A percentile compares a stretch with the other conserved stretches of the same genome.
Evolutionary conservation across 176 grass and related monocot species (phyloP).

Genomic region (Pharus latifolius): DNA sequence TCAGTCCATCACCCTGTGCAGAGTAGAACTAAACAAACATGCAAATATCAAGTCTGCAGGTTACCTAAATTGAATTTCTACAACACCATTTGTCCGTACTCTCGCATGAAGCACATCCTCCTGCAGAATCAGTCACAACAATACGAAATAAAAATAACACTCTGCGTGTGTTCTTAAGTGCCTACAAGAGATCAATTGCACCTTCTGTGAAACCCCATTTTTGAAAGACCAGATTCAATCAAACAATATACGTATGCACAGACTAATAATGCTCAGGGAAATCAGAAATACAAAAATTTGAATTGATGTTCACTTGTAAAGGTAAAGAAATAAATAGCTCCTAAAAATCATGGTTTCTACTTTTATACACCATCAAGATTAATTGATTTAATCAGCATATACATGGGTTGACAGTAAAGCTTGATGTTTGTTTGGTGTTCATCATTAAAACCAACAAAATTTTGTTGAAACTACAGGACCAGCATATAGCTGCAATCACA

Average conservation of each 20-base stretch:
- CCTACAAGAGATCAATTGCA: background rate
- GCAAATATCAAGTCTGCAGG: background rate
- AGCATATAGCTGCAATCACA: background rate
- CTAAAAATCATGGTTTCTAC: background rate
- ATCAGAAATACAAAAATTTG: constrained; percentile 1
- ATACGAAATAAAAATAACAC: constrained; percentile 2
- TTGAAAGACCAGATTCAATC: background rate
- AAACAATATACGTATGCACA: background rate
- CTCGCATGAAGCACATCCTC: constrained; percentile 96
- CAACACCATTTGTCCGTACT: constrained; percentile 83
- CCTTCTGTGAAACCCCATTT: background rate
- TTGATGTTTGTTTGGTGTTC: background rate
- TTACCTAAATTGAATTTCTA: constrained; percentile 95
- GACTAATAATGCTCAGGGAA: background rate
- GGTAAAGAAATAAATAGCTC: background rate
- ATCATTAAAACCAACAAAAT: background rate
- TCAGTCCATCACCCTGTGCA: background rate
- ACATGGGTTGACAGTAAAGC: background rate
- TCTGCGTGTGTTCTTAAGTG: background rate
- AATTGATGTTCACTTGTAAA: background rate
- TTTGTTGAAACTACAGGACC: background rate
- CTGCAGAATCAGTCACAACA: constrained; percentile 23
- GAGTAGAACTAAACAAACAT: background rate
- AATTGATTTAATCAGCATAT: background rate
- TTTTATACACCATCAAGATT: background rate